A percentile compares a stretch with the other conserved stretches of the same genome.
Conservation (phyloP, 176 grass and related monocot species). For the Otatea glauca region DNA sequence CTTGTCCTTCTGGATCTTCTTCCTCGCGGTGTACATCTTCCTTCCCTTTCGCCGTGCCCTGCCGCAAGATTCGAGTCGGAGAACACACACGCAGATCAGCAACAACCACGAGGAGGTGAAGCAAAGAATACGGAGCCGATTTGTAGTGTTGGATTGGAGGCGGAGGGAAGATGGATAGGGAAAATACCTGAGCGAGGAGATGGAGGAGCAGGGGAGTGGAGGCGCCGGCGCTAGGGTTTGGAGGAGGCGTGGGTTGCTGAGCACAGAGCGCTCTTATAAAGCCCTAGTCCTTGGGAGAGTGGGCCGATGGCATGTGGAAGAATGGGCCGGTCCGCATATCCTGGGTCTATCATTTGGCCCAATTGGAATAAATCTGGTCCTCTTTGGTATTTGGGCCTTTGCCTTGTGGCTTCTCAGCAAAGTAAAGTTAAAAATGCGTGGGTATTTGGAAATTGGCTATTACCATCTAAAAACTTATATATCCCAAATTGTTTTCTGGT, state of each 20-base stretch:
- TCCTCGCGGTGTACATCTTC: slow-evolving; percentile 93
- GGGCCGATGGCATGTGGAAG: not conserved
- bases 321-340: no score
- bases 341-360: not conserved
- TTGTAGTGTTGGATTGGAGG: not conserved
- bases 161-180: not conserved
- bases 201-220: slow-evolving; percentile 31
- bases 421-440: not conserved
- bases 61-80: not conserved
- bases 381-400: not conserved
- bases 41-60: slow-evolving; percentile 49
- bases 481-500: no score
- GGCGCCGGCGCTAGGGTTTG: slow-evolving; percentile 56
- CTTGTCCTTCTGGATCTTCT: slow-evolving; percentile 99
- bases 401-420: not conserved
- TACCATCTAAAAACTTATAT: no score
- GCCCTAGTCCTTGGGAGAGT: not conserved
- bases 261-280: slow-evolving; percentile 41
- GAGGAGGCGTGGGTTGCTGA: not conserved
- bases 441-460: no score
- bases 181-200: slow-evolving; percentile 48
- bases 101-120: not conserved
- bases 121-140: not conserved
- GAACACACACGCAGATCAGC: slow-evolving; percentile 16
- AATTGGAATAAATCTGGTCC: not conserved